Conservation (phyloP, 2,329 filamentous ascomycete species). For the Lomentospora prolificans region DNA sequence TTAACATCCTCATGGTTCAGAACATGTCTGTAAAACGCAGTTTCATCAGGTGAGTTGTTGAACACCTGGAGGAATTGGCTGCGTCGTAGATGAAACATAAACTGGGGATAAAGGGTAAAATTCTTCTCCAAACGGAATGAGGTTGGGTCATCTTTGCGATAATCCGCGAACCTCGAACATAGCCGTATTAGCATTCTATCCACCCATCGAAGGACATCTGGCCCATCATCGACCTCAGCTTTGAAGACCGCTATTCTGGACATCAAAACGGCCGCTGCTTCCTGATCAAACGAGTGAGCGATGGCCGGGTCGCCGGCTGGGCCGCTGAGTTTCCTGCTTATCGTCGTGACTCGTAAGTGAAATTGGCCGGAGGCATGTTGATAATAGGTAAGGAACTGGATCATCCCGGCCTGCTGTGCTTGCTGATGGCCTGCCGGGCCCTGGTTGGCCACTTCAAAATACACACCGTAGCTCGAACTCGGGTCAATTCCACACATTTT, state of each 20-base stretch:
- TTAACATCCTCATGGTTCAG: slow-evolving; percentile 94
- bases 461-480: slow-evolving; percentile 85
- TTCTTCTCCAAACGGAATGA: slow-evolving; percentile 98
- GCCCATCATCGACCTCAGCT: slow-evolving; percentile 94
- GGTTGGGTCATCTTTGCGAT: slow-evolving; percentile 93
- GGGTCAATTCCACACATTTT: slow-evolving; percentile 99
- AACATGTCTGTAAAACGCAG: slow-evolving; percentile 96
- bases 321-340: slow-evolving; percentile 82
- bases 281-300: slow-evolving; percentile 95
- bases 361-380: slow-evolving; percentile 95
- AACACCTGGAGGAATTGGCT: slow-evolving; percentile 98
- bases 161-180: slow-evolving; percentile 94
- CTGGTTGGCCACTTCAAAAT: slow-evolving; percentile 95
- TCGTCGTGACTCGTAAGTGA: slow-evolving; percentile 89
- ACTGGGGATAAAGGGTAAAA: slow-evolving; percentile 96
- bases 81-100: slow-evolving; percentile 97
- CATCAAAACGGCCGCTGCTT: slow-evolving; percentile 96
- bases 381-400: slow-evolving; percentile 98
- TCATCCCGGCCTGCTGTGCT: slow-evolving; percentile 83
- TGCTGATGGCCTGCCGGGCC: slow-evolving; percentile 78
- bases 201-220: slow-evolving; percentile 97
- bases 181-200: slow-evolving; percentile 96
- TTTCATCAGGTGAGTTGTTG: slow-evolving; percentile 98
- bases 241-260: slow-evolving; percentile 99
- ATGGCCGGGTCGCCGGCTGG: slow-evolving; percentile 91